Conservation (phyloP, 2,329 filamentous ascomycete species). For the Fusarium sp. region DNA sequence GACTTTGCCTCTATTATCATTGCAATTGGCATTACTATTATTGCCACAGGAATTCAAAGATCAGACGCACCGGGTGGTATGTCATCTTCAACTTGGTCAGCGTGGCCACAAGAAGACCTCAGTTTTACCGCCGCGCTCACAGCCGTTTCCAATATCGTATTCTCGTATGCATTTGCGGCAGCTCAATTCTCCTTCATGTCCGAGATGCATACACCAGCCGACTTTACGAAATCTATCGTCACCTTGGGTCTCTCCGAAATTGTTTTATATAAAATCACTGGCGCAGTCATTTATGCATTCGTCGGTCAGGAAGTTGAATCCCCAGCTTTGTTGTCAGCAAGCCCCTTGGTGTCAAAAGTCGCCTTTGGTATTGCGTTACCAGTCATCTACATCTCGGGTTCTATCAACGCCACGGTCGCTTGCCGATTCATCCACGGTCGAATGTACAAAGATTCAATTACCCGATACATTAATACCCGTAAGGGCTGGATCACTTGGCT, state of each 20-base stretch:
- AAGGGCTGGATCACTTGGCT: slow-evolving; percentile 70
- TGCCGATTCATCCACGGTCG: slow-evolving; percentile 63
- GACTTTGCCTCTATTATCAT: slow-evolving; percentile 74
- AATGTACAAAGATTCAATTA: slow-evolving; percentile 58
- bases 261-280: slow-evolving; percentile 75
- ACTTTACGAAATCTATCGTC: slow-evolving; percentile 69
- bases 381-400: slow-evolving; percentile 81
- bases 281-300: slow-evolving; percentile 77
- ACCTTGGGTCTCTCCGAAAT: slow-evolving; percentile 74
- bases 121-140: slow-evolving; percentile 70
- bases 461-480: slow-evolving; percentile 62
- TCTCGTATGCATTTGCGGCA: slow-evolving; percentile 73
- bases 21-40: slow-evolving; percentile 76
- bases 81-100: slow-evolving; percentile 57
- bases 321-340: slow-evolving; percentile 77
- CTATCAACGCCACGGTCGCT: slow-evolving; percentile 72
- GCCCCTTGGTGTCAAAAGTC: slow-evolving; percentile 71
- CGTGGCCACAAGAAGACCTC: slow-evolving; percentile 61
- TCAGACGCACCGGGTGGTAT: slow-evolving; percentile 50
- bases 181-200: slow-evolving; percentile 68
- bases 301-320: slow-evolving; percentile 74
- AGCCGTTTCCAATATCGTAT: slow-evolving; percentile 76
- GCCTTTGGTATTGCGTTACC: slow-evolving; percentile 79
- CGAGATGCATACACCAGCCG: slow-evolving; percentile 64
- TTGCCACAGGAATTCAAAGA: slow-evolving; percentile 70